Evolutionary conservation across 2,329 filamentous ascomycete species (phyloP), one percentile per base, ranked within the genome.

Genomic region (Shiraia bambusicola): DNA sequence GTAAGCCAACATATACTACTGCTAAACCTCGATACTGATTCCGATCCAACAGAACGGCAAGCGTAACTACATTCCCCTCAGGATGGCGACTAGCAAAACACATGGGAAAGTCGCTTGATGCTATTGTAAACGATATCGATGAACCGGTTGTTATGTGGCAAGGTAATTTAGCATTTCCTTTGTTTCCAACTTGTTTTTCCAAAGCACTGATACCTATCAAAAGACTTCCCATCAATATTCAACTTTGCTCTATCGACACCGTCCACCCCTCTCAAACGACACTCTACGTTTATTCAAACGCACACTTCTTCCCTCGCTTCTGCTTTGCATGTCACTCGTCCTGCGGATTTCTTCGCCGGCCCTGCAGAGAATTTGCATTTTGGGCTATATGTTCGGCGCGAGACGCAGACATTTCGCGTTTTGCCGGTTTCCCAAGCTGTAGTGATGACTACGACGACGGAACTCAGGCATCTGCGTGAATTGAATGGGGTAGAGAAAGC

Each of bases 31-130:
- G 15, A 41, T 28, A 14, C 19, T 4, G n/a, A 26, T 7, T 12
- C 27, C 12, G 28, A 26, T n/a, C 34, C 24, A 12, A 19, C 28
- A 76, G 73, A 19, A 67, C 70, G 39, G 76, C 76, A 16, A 76
- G 74, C 32, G 76, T 76, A 4, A 79, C 74, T 11, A 61, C 78
- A 4, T 79, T 78, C 48, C 77, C 76, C 1, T 72, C 76, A 0
- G 77, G 77, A 6, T 79, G 76, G 75, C 71, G 70, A 15, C 66
- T 79, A 10, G 58, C 71, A 28, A 65, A 73, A 31, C 69, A 75
- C 17, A 75, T 79, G 31, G 76, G 76, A 16, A 74, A 67, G 52
- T 72, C 71, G 2, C 70, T 79, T 44, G 69, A 72, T 13, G 66
- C 68, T 29, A 65, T 79, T 37, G 24, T 50, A 2, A 74, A 77